Base-by-base conservation (phyloP, 768 basidiomycete genomes). In the Kwoniella mangroviensis region DNA sequence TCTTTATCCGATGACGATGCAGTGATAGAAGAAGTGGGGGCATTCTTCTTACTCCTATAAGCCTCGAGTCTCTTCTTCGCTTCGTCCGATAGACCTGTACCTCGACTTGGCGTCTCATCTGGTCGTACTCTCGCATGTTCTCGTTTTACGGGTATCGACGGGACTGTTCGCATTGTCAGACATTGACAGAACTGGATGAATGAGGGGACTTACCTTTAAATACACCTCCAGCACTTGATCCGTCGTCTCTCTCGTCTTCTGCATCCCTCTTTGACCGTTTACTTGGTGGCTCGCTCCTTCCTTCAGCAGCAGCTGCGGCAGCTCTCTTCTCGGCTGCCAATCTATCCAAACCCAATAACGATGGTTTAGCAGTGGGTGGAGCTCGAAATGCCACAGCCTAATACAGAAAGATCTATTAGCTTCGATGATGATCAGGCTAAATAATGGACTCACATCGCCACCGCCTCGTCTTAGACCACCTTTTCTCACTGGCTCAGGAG, bases 101-200 rank as follows among this genome's bases (percentile, higher is more conserved):
- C 90, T 79, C 95, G 92, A 21, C 95, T 96, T 0, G 96, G 96
- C 0, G 96, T 98, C 74, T 97, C 96, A 74, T 91, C 91, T 0
- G 89, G 92, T 69, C 91, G 86, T 70, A 91, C 89, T 5, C 96
- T 88, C 2, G 86, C 79, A 76, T 90, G 89, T n/a, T 85, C 51
- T 80, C 83, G 56, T 88, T 86, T 40, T 85, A 85, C 15, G 68
- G 94, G 95, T 22, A 95, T 82, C 49, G 83, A 87, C 0, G 95
- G 95, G 21, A 98, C 95, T 97, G 68, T 2, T 24, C n/a, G 1
- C 6, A 53, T 52, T 6, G 66, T 60, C 62, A 53, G 62, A 21
- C 6, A 42, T 26, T 19, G 40, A 5, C 24, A 60, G 57, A 52
- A 3, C 5, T 34, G 40, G 19, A 41, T 19, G 15, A 67, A 55